Base-by-base conservation (phyloP, 192 early-diverging fungal genomes). In the Powellomyces hirtus region DNA sequence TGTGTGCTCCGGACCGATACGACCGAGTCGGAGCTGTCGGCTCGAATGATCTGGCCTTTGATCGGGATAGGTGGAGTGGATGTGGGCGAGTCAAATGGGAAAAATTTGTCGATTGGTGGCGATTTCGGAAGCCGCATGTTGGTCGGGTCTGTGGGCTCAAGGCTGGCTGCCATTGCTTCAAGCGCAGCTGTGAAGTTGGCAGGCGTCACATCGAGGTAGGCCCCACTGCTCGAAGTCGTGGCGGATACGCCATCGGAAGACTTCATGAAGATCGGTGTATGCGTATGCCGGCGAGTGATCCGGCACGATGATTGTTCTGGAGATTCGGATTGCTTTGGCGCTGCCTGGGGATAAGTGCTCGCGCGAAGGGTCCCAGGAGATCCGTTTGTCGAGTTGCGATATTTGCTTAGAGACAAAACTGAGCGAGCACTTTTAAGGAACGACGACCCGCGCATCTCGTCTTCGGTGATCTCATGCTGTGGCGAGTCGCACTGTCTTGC, bases 101-200 rank as follows among this genome's bases (percentile, higher is more conserved):
- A 18, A 14, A 24, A 24, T 18, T 16, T 18, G 46, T 49, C 46
- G 26, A 49, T 49, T 18, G 46, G 46, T 49, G n/a, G 46, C 46
- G 46, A 49, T 16, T 49, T 49, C 5, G 46, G 46, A 3, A 49
- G 46, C 46, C 46, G 46, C 46, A 49, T 49, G 3, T 49, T 49
- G 46, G 46, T 24, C n/a, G 46, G 46, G 46, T 49, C 46, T 49
- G 46, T 49, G n/a, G 46, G 46, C n/a, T 49, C 46, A 18, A 49
- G 26, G 2, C n/a, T 16, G 46, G n/a, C 26, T n/a, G n/a, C n/a
- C 2, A 49, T 18, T 24, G 46, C 46, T 3, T 18, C 46, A 14
- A 49, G 46, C 4, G n/a, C n/a, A 18, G 46, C 46, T 7, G 46
- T 49, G 5, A 49, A 18, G 46, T 49, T 49, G 46, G 46, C 46